Conservation (phyloP, 257 asterid species). For the Apocynum venetum region DNA sequence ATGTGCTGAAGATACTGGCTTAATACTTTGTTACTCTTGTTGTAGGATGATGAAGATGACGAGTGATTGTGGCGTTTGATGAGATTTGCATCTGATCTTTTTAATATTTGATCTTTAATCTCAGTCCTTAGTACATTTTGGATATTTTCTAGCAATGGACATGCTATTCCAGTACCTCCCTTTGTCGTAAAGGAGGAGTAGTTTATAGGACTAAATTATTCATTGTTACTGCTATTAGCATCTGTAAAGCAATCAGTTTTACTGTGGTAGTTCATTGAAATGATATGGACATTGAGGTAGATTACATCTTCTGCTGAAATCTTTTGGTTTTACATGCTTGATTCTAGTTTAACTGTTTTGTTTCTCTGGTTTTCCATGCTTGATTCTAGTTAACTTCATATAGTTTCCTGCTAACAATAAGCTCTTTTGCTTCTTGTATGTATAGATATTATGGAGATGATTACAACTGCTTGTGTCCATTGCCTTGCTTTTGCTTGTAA, state of each 20-base stretch:
- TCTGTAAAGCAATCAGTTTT: slow-evolving; percentile 14
- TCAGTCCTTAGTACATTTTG: slow-evolving; percentile 24
- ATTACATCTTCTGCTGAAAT: neutral
- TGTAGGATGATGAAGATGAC: slow-evolving; percentile 56
- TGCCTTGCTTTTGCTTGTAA: neutral
- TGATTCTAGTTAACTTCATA: too few relatives aligned
- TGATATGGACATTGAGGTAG: neutral
- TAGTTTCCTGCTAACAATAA: neutral
- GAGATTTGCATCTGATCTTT: neutral
- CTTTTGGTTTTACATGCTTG: neutral
- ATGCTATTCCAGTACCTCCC: slow-evolving; percentile 11
- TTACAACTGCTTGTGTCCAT: neutral
- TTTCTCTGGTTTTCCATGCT: neutral
- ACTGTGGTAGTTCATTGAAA: neutral
- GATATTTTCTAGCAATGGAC: slow-evolving; percentile 9
- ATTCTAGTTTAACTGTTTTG: neutral
- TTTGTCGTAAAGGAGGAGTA: neutral
- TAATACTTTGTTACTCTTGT: neutral
- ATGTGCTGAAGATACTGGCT: neutral
- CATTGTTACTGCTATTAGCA: slow-evolving; percentile 20
- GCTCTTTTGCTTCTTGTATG: neutral
- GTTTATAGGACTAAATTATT: slow-evolving; percentile 25
- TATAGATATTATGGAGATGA: neutral
- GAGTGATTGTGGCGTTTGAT: slow-evolving; percentile 23
- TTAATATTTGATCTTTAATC: slow-evolving; percentile 10